Evolutionary conservation across 805 yeast genomes (phyloP), one percentile per base, ranked within the genome.

Genomic region (Starmerella bombi): DNA sequence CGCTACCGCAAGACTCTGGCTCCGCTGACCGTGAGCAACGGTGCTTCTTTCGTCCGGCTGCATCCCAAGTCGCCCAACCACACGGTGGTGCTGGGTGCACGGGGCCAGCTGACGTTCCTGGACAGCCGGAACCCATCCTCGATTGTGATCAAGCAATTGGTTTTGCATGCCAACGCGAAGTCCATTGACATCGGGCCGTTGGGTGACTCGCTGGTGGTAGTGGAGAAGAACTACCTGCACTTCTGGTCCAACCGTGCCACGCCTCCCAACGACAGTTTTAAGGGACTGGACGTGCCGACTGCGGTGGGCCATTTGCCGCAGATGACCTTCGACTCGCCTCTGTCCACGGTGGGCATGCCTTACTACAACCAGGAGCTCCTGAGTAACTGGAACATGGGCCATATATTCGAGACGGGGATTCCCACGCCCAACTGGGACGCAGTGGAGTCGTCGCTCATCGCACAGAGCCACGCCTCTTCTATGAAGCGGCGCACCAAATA

Each of bases 21-120:
- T 0, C 95, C 96, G 3, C 67, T 88, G 6, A 74, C 95, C 3
- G 84, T 85, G 53, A 85, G 91, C 1, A 78, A 85, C 0, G 96
- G 96, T 10, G 95, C 97, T 1, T 69, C 80, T 8, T 80, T 71
- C 55, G 91, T 80, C 1, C 69, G 80, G 36, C 67, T 88, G 46
- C 96, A 88, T 61, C 96, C 97, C 5, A 79, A 80, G 45, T 56
- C 85, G 37, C 80, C 94, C 5, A 80, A 81, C 29, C 75, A 80
- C 27, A 72, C 84, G 34, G 58, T 84, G 4, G 75, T 82, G 6
- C 79, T 83, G 0, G 80, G 95, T 0, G 67, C 68, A 17, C 59
- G 72, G 18, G 97, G 97, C 15, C 88, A 84, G 44, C 64, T 91
- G 43, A 94, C 85, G 54, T 78, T 85, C 49, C 71, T 84, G 20